These are phyloP conservation scores for Globisporangium ultimum DNA, from an alignment of 352 stramenopile species.

Conservation along the genomic window DNA sequence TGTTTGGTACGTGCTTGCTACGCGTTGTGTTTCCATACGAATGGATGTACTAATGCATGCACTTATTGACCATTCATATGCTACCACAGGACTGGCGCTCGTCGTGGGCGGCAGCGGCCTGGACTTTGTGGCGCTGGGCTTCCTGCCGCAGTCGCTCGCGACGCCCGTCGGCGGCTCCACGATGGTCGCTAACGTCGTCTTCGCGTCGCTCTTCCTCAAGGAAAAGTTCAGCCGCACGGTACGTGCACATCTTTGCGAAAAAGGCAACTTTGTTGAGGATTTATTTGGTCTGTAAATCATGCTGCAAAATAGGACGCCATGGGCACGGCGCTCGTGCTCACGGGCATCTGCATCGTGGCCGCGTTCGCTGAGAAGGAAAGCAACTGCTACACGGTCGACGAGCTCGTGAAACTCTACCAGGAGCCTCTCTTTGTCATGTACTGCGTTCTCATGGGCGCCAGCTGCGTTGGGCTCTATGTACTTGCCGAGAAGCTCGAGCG, in stretches of 20 bases:
- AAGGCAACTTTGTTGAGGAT: no score
- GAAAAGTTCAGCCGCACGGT: constrained; percentile 57
- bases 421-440: constrained; percentile 70
- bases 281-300: no score
- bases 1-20: constrained; percentile 35
- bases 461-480: constrained; percentile 31
- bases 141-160: constrained; percentile 77
- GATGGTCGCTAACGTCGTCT: constrained; percentile 83
- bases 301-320: constrained; percentile 40
- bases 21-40: no score
- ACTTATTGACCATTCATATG: neutral
- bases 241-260: neutral
- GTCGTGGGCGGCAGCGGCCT: constrained; percentile 67
- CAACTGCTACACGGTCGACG: constrained; percentile 68
- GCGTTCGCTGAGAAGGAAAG: constrained; percentile 76
- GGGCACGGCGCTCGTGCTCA: constrained; percentile 62
- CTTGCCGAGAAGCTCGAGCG: constrained; percentile 45
- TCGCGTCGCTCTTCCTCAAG: constrained; percentile 76
- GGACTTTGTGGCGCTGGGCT: constrained; percentile 77
- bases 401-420: constrained; percentile 67
- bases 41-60: no score
- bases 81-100: constrained; percentile 35
- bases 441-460: constrained; percentile 40
- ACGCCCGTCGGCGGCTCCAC: constrained; percentile 75
- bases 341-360: constrained; percentile 74